These are phyloP conservation scores for Mrakia gelida DNA, from an alignment of 768 basidiomycete species.

Conservation along the genomic window DNA sequence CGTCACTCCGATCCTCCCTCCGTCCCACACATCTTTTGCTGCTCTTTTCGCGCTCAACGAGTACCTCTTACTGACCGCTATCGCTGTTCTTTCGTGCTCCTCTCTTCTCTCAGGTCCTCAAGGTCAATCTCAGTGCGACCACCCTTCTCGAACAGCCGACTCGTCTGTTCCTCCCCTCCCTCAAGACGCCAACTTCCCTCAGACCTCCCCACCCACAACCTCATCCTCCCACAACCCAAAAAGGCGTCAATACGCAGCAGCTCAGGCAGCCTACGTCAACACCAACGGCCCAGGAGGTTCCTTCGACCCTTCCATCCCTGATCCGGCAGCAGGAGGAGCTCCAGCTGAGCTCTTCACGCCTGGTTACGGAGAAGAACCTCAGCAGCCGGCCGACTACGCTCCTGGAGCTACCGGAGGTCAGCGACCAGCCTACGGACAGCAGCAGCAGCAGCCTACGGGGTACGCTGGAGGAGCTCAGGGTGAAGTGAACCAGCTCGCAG, in stretches of 20 bases:
- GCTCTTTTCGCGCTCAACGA: conserved; percentile 39
- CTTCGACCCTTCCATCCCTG: conserved; percentile 20
- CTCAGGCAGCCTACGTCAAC: conserved; percentile 79
- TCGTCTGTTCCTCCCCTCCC: conserved; percentile 31
- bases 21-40: conserved; percentile 72
- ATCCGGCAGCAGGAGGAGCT: conserved; percentile 42
- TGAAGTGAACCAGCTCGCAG: conserved; percentile 50
- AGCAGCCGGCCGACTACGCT: conserved; percentile 55
- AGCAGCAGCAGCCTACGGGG: conserved; percentile 23
- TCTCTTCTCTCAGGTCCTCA: conserved; percentile 57
- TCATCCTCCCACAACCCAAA: conserved; percentile 55
- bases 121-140: conserved; percentile 83
- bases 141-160: conserved; percentile 52
- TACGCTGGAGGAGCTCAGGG: conserved; percentile 31
- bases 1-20: conserved; percentile 57
- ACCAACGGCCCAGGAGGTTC: conserved; percentile 42
- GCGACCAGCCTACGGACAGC: conserved; percentile 37
- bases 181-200: conserved; percentile 33
- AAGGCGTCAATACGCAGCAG: conserved; percentile 82
- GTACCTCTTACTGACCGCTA: conserved; percentile 12
- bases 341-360: conserved; percentile 73
- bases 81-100: background rate
- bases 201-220: conserved; percentile 44
- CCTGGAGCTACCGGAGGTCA: conserved; percentile 44
- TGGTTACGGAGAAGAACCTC: conserved; percentile 54